phyloP scores from a whole-genome alignment of 2,329 filamentous ascomycete species.

The Neocatenulostroma microsporum region DNA sequence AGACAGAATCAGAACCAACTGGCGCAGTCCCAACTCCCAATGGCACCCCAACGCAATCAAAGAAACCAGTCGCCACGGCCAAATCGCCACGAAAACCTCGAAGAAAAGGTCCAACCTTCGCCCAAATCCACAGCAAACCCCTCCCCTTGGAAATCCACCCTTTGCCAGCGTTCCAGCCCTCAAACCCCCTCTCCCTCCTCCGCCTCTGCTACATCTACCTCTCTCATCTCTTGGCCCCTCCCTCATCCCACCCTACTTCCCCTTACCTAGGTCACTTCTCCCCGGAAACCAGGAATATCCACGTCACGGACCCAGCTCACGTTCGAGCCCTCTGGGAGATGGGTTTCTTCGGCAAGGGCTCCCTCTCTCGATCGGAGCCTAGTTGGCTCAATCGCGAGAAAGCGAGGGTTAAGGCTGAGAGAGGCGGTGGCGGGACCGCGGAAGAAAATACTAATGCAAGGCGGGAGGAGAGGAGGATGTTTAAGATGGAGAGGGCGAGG shows the following conservation, averaged over 20 bases:
- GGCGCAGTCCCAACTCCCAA: not conserved
- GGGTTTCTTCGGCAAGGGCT: constrained; percentile 95
- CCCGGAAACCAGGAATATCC: constrained; percentile 70
- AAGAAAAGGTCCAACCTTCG: constrained; percentile 49
- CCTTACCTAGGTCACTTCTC: constrained; percentile 72
- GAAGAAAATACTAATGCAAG: constrained; percentile 72
- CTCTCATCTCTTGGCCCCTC: constrained; percentile 59
- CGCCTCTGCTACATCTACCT: constrained; percentile 72
- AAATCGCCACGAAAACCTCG: constrained; percentile 14
- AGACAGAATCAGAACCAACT: constrained; percentile 1
- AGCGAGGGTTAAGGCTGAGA: constrained; percentile 48
- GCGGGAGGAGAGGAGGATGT: constrained; percentile 69
- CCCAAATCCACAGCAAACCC: constrained; percentile 75
- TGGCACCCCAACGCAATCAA: constrained; percentile 3
- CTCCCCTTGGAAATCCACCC: constrained; percentile 75
- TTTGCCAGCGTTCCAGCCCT: constrained; percentile 79
- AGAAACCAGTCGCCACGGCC: no score
- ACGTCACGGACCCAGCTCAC: constrained; percentile 67
- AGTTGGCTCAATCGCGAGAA: constrained; percentile 84
- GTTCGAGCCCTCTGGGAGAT: constrained; percentile 87
- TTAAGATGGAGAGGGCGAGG: constrained; percentile 88
- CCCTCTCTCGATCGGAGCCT: constrained; percentile 84
- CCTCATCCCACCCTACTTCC: constrained; percentile 55
- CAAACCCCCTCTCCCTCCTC: constrained; percentile 82
- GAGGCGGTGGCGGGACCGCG: constrained; percentile 48